A percentile compares a stretch with the other conserved stretches of the same genome.
Conservation (phyloP, 1,284 basidiomycete species). For the Cystobasidium pallidum region DNA sequence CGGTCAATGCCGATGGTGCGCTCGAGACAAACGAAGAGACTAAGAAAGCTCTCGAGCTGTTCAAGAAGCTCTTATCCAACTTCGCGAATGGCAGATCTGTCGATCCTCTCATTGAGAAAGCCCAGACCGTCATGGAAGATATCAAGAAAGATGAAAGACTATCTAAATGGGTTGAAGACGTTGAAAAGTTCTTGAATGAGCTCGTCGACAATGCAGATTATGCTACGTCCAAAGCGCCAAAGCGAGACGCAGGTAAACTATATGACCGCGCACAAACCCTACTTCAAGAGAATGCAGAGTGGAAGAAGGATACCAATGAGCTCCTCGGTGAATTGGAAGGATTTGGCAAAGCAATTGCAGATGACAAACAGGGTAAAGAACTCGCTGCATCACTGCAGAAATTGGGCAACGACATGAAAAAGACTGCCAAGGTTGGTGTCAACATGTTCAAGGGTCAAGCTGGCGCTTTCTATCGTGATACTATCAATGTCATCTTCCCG, state of each 20-base stretch:
- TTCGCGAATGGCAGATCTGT: slow-evolving; percentile 57
- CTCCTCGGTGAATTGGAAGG: slow-evolving; percentile 57
- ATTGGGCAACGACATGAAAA: slow-evolving; percentile 55
- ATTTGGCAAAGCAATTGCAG: slow-evolving; percentile 56
- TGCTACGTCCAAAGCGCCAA: slow-evolving; percentile 56
- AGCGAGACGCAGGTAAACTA: slow-evolving; percentile 56
- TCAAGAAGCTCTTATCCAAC: slow-evolving; percentile 55
- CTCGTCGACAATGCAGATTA: slow-evolving; percentile 56
- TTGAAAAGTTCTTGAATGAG: slow-evolving; percentile 55
- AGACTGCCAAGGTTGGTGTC: slow-evolving; percentile 36
- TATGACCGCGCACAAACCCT: slow-evolving; percentile 58
- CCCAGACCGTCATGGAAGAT: slow-evolving; percentile 57
- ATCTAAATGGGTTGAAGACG: slow-evolving; percentile 55
- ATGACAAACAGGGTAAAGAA: slow-evolving; percentile 55
- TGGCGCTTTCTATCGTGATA: slow-evolving; percentile 57
- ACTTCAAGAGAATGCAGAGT: slow-evolving; percentile 55
- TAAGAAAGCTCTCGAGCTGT: slow-evolving; percentile 20
- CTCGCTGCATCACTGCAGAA: slow-evolving; percentile 57
- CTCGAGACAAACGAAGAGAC: slow-evolving; percentile 47
- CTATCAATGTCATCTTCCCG: slow-evolving; percentile 59
- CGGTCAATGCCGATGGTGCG: slow-evolving; percentile 57
- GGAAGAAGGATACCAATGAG: slow-evolving; percentile 55
- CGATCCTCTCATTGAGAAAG: slow-evolving; percentile 56
- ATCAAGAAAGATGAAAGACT: slow-evolving; percentile 57
- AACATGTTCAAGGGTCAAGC: slow-evolving; percentile 43